A percentile compares a stretch with the other conserved stretches of the same genome.
phyloP scores from a whole-genome alignment of 768 basidiomycete genomes.

The Amanita phalloides region DNA sequence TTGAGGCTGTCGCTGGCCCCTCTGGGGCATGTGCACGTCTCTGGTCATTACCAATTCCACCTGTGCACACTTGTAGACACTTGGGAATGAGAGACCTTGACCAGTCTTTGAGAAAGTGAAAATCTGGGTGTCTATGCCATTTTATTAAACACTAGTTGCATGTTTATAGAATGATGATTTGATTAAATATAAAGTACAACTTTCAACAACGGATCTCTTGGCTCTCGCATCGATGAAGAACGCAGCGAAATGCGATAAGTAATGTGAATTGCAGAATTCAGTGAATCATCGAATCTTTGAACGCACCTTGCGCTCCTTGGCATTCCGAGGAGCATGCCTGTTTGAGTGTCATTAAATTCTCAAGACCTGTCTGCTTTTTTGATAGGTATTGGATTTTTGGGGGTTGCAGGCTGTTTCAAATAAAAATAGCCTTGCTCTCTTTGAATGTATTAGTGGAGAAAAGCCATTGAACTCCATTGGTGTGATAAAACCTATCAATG shows the following conservation, averaged over 20 bases:
- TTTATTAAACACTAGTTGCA: slow-evolving; percentile 12
- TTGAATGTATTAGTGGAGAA: no score
- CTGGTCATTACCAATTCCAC: no score
- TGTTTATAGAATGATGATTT: slow-evolving; percentile 13
- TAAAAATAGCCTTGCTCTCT: no score
- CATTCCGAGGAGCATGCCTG: slow-evolving; percentile 67
- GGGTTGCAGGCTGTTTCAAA: no score
- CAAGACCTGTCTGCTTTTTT: slow-evolving; percentile 18
- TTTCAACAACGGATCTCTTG: slow-evolving; percentile 61
- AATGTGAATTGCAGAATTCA: slow-evolving; percentile 79
- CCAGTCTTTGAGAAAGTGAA: not conserved
- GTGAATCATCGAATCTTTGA: slow-evolving; percentile 48
- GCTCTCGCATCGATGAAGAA: slow-evolving; percentile 73
- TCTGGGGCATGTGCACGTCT: no score
- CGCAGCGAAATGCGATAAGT: slow-evolving; percentile 68
- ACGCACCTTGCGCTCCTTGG: slow-evolving; percentile 71
- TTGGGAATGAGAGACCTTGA: no score
- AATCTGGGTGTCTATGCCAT: not conserved
- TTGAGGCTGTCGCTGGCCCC: not conserved
- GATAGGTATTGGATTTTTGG: no score
- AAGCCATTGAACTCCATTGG: no score
- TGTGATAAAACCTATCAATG: slow-evolving; percentile 40
- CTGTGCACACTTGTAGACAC: no score
- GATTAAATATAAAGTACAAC: slow-evolving; percentile 20
- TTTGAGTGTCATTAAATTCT: slow-evolving; percentile 63